phyloP scores from a whole-genome alignment of 345 rosid species.

The Draba incana region DNA sequence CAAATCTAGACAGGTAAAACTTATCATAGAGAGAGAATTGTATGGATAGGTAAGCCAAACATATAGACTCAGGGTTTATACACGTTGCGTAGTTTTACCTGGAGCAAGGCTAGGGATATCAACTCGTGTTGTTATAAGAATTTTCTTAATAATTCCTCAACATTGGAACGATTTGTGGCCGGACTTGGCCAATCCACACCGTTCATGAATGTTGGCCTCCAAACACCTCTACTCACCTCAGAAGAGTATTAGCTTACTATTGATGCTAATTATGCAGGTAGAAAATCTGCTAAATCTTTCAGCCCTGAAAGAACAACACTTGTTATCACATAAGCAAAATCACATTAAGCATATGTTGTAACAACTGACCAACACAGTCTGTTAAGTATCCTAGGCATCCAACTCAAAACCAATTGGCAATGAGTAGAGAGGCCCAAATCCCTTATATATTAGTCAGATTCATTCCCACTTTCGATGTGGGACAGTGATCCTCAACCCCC shows the following conservation, averaged over 20 bases:
- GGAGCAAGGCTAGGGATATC: conserved; percentile 89
- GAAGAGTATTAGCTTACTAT: conserved; percentile 95
- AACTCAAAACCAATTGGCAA: no score
- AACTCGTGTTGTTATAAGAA: conserved; percentile 86
- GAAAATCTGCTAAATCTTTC: conserved; percentile 94
- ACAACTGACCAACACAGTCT: conserved; percentile 12
- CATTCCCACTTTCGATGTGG: no score
- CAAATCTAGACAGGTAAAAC: conserved; percentile 8
- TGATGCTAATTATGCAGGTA: conserved; percentile 88
- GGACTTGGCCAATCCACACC: conserved; percentile 99
- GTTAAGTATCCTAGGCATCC: no score
- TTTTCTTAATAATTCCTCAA: conserved; percentile 85
- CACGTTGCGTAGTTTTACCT: conserved; percentile 50
- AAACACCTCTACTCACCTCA: conserved; percentile 90
- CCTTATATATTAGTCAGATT: no score
- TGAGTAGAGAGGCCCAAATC: no score
- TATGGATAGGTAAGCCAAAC: conserved; percentile 10
- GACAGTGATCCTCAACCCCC: no score
- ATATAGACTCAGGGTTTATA: conserved; percentile 1
- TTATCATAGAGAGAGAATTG: no score
- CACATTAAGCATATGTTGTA: not conserved
- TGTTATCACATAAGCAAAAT: conserved; percentile 10
- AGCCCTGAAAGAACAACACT: conserved; percentile 59
- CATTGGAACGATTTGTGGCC: conserved; percentile 81
- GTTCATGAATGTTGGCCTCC: conserved; percentile 96